These are phyloP conservation scores for Debaryomyces hansenii DNA, from an alignment of 805 yeast genomes.

Conservation along the genomic window DNA sequence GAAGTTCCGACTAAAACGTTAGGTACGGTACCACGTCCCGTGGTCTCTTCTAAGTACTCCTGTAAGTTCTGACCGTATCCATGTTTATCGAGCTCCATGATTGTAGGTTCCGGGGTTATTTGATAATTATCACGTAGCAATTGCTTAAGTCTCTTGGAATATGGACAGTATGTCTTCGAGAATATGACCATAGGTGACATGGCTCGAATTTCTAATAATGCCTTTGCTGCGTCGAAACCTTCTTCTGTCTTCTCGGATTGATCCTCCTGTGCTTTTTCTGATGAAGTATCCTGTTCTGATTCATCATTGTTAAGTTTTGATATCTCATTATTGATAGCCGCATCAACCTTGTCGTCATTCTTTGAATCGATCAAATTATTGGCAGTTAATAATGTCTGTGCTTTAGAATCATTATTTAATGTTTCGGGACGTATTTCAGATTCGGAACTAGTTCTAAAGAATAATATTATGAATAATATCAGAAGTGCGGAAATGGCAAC, in stretches of 20 bases:
- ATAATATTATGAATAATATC: conserved; percentile 5
- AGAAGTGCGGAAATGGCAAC: conserved; percentile 9
- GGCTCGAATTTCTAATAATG: conserved; percentile 53
- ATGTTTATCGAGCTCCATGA: conserved; percentile 84
- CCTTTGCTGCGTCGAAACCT: conserved; percentile 36
- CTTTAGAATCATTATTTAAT: background rate
- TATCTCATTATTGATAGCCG: conserved; percentile 39
- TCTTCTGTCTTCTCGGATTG: conserved; percentile 7
- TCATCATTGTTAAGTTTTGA: conserved; percentile 17
- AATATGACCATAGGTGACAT: conserved; percentile 67
- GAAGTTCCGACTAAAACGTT: conserved; percentile 74
- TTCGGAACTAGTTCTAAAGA: conserved; percentile 4
- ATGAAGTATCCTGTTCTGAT: conserved; percentile 4
- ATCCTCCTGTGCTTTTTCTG: conserved; percentile 1
- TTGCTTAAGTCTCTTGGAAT: conserved; percentile 67
- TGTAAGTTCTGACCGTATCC: conserved; percentile 75
- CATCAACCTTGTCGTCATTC: conserved; percentile 38
- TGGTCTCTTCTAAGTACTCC: conserved; percentile 59
- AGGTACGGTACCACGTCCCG: conserved; percentile 90
- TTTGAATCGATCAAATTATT: conserved; percentile 31
- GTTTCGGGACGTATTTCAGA: background rate
- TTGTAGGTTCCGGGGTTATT: conserved; percentile 67
- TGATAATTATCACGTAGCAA: conserved; percentile 62
- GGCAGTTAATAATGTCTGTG: conserved; percentile 7
- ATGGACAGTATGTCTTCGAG: conserved; percentile 67